Conservation (phyloP, 139 green algal species). For the Tetradesmus obliquus region DNA sequence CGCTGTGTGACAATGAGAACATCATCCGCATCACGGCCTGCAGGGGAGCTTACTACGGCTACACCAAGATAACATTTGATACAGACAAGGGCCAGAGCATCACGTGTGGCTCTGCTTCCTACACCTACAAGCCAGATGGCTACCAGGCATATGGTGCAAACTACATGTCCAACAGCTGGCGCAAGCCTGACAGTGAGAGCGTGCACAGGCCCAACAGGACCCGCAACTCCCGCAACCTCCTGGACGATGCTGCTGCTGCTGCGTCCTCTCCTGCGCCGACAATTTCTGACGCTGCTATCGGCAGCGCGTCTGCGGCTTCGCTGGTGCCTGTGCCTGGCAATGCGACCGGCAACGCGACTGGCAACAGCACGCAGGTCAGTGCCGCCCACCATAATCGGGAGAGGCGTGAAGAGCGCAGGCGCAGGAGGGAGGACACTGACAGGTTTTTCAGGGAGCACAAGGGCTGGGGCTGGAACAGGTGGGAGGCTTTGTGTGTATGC, state of each 20-base stretch:
- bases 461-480: not conserved
- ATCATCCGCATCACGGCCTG: not conserved
- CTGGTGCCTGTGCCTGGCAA: not conserved
- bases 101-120: not conserved
- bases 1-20: not conserved
- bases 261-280: not conserved
- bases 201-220: not conserved
- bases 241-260: not conserved
- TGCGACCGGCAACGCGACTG: not conserved
- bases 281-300: not conserved
- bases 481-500: not conserved
- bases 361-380: not conserved
- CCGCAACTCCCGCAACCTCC: not conserved
- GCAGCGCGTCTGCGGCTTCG: not conserved
- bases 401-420: not conserved
- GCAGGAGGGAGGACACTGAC: not conserved
- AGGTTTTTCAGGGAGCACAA: not conserved
- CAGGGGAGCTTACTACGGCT: conserved; percentile 14
- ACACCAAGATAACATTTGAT: not conserved
- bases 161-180: not conserved
- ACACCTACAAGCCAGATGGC: not conserved
- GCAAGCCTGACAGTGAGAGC: not conserved
- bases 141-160: not conserved
- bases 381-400: no score
- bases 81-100: not conserved